Base-by-base conservation (phyloP, 164 flowering plant genomes). In the Vitis cinerea region DNA sequence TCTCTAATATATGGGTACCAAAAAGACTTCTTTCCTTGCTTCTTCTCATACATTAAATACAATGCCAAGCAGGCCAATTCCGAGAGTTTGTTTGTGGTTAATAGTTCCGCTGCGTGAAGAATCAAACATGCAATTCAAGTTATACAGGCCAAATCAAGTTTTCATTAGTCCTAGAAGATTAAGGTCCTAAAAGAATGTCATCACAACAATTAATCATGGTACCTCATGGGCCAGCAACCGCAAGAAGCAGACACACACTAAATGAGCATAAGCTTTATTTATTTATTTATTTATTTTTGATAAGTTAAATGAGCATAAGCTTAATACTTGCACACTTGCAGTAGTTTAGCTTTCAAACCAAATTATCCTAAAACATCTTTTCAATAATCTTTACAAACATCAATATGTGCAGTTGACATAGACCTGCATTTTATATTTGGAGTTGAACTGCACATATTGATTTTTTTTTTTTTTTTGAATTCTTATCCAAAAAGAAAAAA, bases 41-140 rank as follows among this genome's bases (percentile, higher is more conserved):
- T 95, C 89, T 95, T 95, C 77, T 95, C 99, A 78, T 95, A 95
- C 98, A 95, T 95, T 59, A 96, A 83, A 85, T 93, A 96, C 79
- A 96, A 75, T 29, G 98, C 98, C 83, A 96, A 85, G 80, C 99
- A 96, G 37, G 99, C 99, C 79, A 96, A 77, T 72, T 96, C 99
- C 10, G 99, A 96, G 66, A 96, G 75, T 73, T 90, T 96, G 83
- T 91, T 96, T 53, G 99, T 90, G 30, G 99, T 87, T 60, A 96
- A 79, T 59, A 96, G 81, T 71, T 96, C 98, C 70, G 99, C 99
- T 96, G 88, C 84, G 79, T 64, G 19, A 76, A 67, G 27, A 66
- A 62, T 61, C 50, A 75, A 68, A 56, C 50, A 75, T 23, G 51
- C 62, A 11, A 16, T 9, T 57, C 8, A 19, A 63, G 49, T 69